phyloP scores from a whole-genome alignment of 768 basidiomycete genomes.

The Pulveroboletus sp. region DNA sequence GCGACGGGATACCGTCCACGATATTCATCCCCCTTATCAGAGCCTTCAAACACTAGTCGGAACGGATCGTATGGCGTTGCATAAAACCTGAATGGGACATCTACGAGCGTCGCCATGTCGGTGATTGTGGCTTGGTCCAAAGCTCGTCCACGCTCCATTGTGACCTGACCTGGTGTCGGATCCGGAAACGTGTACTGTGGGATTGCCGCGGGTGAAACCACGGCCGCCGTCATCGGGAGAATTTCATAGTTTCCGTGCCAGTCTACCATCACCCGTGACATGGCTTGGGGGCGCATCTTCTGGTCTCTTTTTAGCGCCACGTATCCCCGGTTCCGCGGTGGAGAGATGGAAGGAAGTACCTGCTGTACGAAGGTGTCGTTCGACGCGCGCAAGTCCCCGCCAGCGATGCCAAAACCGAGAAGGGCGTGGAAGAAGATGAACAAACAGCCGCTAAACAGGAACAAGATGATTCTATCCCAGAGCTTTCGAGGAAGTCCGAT shows the following conservation, averaged over 20 bases:
- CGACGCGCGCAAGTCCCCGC: neutral
- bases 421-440: conserved; percentile 26
- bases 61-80: conserved; percentile 22
- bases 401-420: conserved; percentile 18
- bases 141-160: neutral
- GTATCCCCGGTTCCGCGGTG: neutral
- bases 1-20: conserved; percentile 9
- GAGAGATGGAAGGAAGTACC: neutral
- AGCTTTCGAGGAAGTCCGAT: conserved; percentile 8
- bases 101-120: neutral
- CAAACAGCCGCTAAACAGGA: conserved; percentile 23
- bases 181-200: conserved; percentile 25
- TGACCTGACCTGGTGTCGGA: conserved; percentile 10
- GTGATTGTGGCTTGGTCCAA: neutral
- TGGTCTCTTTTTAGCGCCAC: neutral
- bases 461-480: conserved; percentile 23
- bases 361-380: neutral
- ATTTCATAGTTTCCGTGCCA: conserved; percentile 23
- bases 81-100: conserved; percentile 1
- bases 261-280: conserved; percentile 10
- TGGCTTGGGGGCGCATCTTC: neutral
- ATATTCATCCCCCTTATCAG: neutral
- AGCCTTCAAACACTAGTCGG: conserved; percentile 11
- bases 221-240: neutral
- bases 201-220: conserved; percentile 3